Percentiles rank a stretch among this genome's conserved stretches.
phyloP scores from a whole-genome alignment of 2,329 filamentous ascomycete species.

The Colletotrichum sp. region DNA sequence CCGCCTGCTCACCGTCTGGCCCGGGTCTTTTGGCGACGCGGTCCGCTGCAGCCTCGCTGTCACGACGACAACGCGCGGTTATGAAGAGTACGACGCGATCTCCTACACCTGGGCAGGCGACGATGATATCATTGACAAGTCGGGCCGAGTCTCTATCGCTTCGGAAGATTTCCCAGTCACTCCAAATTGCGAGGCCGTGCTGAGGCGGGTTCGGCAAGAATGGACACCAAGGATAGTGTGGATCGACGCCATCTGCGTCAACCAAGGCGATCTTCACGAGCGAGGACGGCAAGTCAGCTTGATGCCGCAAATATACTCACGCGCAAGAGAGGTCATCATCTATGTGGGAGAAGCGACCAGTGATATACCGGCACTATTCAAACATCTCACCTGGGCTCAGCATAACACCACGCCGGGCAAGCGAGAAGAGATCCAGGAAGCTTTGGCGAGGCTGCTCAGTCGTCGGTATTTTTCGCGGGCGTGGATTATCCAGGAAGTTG shows the following conservation, averaged over 20 bases:
- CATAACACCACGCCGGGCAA: neutral
- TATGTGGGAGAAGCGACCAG: conserved; percentile 20
- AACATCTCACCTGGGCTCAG: conserved; percentile 8
- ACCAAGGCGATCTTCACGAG: conserved; percentile 10
- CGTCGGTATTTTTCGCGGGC: neutral
- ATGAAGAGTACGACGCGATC: conserved; percentile 33
- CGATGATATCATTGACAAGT: neutral
- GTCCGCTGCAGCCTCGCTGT: neutral
- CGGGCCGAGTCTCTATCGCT: neutral
- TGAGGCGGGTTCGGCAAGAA: neutral
- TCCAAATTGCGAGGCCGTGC: neutral
- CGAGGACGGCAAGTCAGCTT: conserved; percentile 19
- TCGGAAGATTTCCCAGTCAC: neutral
- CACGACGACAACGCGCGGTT: neutral
- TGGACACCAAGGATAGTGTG: conserved; percentile 8
- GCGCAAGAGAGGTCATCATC: neutral
- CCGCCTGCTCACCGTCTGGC: neutral
- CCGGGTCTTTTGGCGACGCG: neutral
- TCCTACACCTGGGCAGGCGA: conserved; percentile 40
- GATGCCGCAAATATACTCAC: conserved; percentile 20
- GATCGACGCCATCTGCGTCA: conserved; percentile 18
- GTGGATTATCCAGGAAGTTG: conserved; percentile 30
- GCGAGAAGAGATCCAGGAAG: neutral
- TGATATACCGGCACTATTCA: neutral
- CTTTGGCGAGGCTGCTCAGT: neutral